A percentile compares a stretch with the other conserved stretches of the same genome.
Evolutionary conservation across 495 filamentous ascomycete genomes (phyloP).

Genomic region (Corynascus novoguineensis): DNA sequence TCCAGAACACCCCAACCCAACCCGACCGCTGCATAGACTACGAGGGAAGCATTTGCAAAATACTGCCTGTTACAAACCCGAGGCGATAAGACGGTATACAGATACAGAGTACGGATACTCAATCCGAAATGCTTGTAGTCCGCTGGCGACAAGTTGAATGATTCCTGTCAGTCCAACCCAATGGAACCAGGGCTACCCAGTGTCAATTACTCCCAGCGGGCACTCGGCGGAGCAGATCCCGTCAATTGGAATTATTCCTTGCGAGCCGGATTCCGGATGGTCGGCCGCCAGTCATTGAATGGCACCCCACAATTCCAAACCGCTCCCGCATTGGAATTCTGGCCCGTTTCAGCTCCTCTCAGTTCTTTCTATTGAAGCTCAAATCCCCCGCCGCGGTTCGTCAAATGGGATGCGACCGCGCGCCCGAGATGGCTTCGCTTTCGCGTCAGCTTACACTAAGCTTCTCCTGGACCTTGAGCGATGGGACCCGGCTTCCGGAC

Average conservation of each 20-base stretch:
- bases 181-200: not conserved
- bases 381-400: not conserved
- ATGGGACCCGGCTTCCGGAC: not conserved
- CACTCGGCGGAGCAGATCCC: not conserved
- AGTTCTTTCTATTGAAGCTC: not conserved
- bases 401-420: not conserved
- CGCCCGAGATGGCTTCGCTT: not conserved
- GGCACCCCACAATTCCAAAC: not conserved
- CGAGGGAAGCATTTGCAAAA: too few species aligned
- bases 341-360: not conserved
- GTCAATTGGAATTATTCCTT: slow-evolving; percentile 9
- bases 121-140: too few species aligned
- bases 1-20: too few species aligned
- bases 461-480: not conserved
- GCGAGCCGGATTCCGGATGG: slow-evolving; percentile 15
- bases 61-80: too few species aligned
- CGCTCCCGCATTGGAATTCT: slow-evolving; percentile 1
- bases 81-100: too few species aligned
- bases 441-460: not conserved
- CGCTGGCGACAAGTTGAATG: too few species aligned
- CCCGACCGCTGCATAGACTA: too few species aligned
- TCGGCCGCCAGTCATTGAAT: slow-evolving; percentile 7
- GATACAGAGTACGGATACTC: too few species aligned
- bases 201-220: not conserved
- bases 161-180: not conserved